These are phyloP conservation scores for Glycine soja DNA, from an alignment of 306 rosid genomes.

Conservation along the genomic window DNA sequence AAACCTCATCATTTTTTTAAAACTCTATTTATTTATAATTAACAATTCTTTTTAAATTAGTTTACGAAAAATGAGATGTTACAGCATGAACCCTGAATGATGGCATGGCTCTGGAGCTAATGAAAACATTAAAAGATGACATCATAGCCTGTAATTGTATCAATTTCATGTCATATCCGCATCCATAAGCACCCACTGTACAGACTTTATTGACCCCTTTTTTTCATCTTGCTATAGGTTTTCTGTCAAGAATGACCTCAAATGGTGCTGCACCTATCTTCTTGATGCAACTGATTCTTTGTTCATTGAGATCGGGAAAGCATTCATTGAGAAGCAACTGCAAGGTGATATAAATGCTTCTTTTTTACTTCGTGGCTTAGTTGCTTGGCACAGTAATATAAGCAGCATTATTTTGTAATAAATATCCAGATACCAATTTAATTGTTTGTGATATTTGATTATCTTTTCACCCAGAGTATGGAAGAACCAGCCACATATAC, in stretches of 20 bases:
- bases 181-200: constrained; percentile 2
- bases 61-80: too few species aligned
- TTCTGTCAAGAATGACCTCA: constrained; percentile 75
- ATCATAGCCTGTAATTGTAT: constrained; percentile 12
- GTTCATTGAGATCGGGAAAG: constrained; percentile 81
- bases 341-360: constrained; percentile 62
- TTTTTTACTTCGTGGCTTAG: constrained; percentile 25
- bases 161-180: neutral
- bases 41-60: too few species aligned
- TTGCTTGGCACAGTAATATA: constrained; percentile 29
- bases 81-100: constrained; percentile 18
- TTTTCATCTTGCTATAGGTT: constrained; percentile 62
- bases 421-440: constrained; percentile 40
- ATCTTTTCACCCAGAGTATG: constrained; percentile 68
- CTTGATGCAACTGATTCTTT: constrained; percentile 94
- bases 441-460: constrained; percentile 49
- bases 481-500: constrained; percentile 85
- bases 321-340: constrained; percentile 81
- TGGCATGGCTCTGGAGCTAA: neutral
- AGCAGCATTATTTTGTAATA: constrained; percentile 25
- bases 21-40: too few species aligned
- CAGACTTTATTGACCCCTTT: neutral
- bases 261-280: constrained; percentile 94
- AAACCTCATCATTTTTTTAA: too few species aligned
- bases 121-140: neutral